Percentiles rank a stretch among this genome's conserved stretches.
Conservation (phyloP, 495 filamentous ascomycete species). For the Neurospora africana region DNA sequence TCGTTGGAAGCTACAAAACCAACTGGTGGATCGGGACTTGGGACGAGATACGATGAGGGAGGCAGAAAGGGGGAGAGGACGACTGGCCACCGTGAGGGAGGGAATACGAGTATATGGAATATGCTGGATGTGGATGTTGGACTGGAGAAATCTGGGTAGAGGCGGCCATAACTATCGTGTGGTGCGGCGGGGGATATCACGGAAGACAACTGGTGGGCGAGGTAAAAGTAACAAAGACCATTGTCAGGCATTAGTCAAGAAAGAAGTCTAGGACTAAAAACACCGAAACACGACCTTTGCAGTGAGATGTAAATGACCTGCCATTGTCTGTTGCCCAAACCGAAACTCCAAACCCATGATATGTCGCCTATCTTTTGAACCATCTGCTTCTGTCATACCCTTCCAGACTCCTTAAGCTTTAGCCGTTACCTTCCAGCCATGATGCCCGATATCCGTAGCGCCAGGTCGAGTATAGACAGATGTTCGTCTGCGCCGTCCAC, state of each 20-base stretch:
- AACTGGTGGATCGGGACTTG: slow-evolving; percentile 19
- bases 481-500: slow-evolving; percentile 99
- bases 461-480: slow-evolving; percentile 74
- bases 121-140: slow-evolving; percentile 36
- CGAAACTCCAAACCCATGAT: slow-evolving; percentile 2
- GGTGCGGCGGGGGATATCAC: neutral
- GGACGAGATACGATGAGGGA: slow-evolving; percentile 8
- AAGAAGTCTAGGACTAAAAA: slow-evolving; percentile 1
- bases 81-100: slow-evolving; percentile 15
- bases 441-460: slow-evolving; percentile 68
- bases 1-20: slow-evolving; percentile 7
- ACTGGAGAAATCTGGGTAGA: slow-evolving; percentile 4
- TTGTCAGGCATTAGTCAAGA: slow-evolving; percentile 17
- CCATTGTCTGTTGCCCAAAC: slow-evolving; percentile 7
- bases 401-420: neutral
- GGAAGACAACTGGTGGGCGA: neutral
- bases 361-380: neutral
- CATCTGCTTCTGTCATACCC: neutral
- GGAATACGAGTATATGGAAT: slow-evolving; percentile 28
- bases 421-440: slow-evolving; percentile 36
- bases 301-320: neutral
- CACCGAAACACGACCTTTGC: neutral
- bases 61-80: slow-evolving; percentile 11
- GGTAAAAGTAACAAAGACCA: neutral
- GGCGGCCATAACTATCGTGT: neutral